Conservation (phyloP, 306 rosid species). For the Acacia acuminata region DNA sequence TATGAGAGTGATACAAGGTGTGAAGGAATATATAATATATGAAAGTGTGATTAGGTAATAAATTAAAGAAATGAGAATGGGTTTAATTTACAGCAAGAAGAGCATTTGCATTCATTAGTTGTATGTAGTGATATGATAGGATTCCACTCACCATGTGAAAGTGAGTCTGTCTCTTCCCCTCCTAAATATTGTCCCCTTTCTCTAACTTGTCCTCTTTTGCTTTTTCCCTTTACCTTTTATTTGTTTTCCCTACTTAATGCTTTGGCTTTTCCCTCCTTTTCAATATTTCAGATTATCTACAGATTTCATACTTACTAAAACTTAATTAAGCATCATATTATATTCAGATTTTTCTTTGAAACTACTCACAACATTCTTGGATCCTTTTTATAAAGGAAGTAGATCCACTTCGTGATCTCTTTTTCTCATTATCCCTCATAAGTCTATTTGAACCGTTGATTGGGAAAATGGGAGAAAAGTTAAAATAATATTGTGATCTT, state of each 20-base stretch:
- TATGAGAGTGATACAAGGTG: too few relatives aligned
- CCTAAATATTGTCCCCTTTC: constrained; percentile 51
- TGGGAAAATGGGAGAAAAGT: too few relatives aligned
- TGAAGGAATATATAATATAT: too few relatives aligned
- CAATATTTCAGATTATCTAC: not conserved
- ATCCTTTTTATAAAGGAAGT: too few relatives aligned
- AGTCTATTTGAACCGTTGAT: too few relatives aligned
- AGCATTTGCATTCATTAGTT: constrained; percentile 16
- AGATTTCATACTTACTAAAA: not conserved
- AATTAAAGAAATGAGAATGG: constrained; percentile 31
- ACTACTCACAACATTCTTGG: too few relatives aligned
- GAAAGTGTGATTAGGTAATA: constrained; percentile 19
- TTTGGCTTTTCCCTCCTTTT: not conserved
- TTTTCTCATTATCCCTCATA: too few relatives aligned
- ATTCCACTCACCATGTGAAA: constrained; percentile 60
- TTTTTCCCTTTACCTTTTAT: not conserved
- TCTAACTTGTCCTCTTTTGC: constrained; percentile 12
- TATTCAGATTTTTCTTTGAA: too few relatives aligned
- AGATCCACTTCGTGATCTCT: too few relatives aligned
- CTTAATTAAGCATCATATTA: too few relatives aligned
- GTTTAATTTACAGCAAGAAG: constrained; percentile 30
- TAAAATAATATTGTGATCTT: too few relatives aligned
- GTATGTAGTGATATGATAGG: constrained; percentile 46
- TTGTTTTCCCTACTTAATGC: constrained; percentile 20
- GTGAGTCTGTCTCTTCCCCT: constrained; percentile 48